These are phyloP conservation scores for Boletus pseudo-olivaceus DNA, from an alignment of 768 basidiomycete species.

Conservation along the genomic window DNA sequence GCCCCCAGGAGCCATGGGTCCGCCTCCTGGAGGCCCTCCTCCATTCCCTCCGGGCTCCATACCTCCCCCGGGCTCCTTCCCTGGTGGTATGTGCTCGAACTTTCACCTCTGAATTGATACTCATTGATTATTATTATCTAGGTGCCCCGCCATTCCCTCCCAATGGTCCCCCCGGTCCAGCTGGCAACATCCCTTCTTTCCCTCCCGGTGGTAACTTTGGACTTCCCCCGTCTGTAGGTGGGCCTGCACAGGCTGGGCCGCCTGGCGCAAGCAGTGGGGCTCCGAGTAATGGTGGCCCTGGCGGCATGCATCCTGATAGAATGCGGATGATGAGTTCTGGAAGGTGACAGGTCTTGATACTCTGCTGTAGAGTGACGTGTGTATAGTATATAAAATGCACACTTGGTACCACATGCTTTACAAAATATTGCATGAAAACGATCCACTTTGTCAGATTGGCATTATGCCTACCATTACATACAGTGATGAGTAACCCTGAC, in stretches of 20 bases:
- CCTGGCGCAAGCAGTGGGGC: slow-evolving; percentile 29
- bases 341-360: slow-evolving; percentile 10
- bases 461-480: not conserved
- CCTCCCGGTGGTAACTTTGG: slow-evolving; percentile 32
- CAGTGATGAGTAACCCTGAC: not conserved
- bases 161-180: slow-evolving; percentile 30
- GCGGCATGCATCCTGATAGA: slow-evolving; percentile 83
- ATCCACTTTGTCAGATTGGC: too few relatives aligned
- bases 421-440: not conserved
- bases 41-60: slow-evolving; percentile 67
- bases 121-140: slow-evolving; percentile 8
- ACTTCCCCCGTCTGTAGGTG: slow-evolving; percentile 38
- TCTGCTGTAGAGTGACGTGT: not conserved
- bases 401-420: not conserved
- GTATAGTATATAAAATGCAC: not conserved
- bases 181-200: slow-evolving; percentile 31
- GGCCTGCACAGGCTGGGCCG: slow-evolving; percentile 42
- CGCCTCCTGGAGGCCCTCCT: slow-evolving; percentile 58
- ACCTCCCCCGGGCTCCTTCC: slow-evolving; percentile 48
- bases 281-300: slow-evolving; percentile 45
- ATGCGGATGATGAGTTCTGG: slow-evolving; percentile 67
- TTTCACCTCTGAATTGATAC: not conserved
- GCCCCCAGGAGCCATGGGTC: slow-evolving; percentile 46
- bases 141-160: slow-evolving; percentile 55
- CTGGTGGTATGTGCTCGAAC: slow-evolving; percentile 39